These are phyloP conservation scores for Penicillium occitanis DNA, from an alignment of 2,329 filamentous ascomycete genomes.

Conservation along the genomic window DNA sequence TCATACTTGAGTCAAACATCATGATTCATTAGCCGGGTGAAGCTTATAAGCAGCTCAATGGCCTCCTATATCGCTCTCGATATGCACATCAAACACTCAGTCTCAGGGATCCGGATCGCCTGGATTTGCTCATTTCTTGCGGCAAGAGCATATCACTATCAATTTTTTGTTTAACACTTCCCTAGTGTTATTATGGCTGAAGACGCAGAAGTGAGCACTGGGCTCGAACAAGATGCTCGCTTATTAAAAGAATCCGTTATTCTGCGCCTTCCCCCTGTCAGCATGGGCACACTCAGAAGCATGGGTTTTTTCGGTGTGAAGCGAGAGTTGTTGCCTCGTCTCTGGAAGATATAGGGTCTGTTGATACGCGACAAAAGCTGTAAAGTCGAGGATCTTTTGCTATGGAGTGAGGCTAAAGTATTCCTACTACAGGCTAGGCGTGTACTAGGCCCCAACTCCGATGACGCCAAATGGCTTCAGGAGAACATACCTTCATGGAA, in stretches of 20 bases:
- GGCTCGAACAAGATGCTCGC: neutral
- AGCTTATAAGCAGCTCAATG: neutral
- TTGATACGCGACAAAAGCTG: neutral
- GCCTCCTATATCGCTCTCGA: neutral
- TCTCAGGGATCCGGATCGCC: neutral
- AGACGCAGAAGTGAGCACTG: neutral
- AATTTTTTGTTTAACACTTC: neutral
- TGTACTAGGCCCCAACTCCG: neutral
- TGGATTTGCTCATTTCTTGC: neutral
- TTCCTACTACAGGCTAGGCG: neutral
- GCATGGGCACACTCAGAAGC: neutral
- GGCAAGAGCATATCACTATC: neutral
- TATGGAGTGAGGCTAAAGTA: neutral
- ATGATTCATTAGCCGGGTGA: neutral
- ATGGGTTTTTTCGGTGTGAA: neutral
- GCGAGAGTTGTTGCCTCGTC: neutral
- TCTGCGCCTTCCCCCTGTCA: neutral
- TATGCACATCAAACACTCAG: neutral
- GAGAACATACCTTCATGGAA: neutral
- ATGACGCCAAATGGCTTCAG: neutral
- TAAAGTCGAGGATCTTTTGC: neutral
- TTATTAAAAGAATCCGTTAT: neutral
- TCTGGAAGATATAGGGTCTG: neutral
- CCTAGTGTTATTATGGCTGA: neutral
- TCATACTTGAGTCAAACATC: neutral